phyloP scores from a whole-genome alignment of 495 filamentous ascomycete species.

The Penicillium cinerascens region DNA sequence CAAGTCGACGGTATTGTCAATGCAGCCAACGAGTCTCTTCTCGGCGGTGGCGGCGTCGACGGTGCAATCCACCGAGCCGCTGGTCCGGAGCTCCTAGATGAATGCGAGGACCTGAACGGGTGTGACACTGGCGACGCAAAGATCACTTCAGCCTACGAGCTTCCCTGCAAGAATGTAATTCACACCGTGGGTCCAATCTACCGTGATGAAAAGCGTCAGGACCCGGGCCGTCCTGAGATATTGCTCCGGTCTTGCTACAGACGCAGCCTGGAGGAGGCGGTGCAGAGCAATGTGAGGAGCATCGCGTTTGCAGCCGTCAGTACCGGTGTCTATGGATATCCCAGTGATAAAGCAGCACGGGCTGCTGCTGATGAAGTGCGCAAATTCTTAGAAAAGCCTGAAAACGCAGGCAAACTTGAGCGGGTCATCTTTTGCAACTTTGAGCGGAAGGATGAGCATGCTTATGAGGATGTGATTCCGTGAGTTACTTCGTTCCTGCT shows the following conservation, averaged over 20 bases:
- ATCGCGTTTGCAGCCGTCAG: slow-evolving; percentile 83
- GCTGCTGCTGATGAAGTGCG: slow-evolving; percentile 67
- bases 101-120: slow-evolving; percentile 64
- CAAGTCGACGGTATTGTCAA: slow-evolving; percentile 85
- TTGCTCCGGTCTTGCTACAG: slow-evolving; percentile 70
- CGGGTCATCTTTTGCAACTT: slow-evolving; percentile 81
- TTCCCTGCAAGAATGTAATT: slow-evolving; percentile 77
- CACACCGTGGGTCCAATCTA: slow-evolving; percentile 93
- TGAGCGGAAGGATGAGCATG: slow-evolving; percentile 67
- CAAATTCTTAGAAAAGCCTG: slow-evolving; percentile 59
- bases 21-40: slow-evolving; percentile 76
- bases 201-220: slow-evolving; percentile 16
- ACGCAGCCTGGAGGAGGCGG: slow-evolving; percentile 68
- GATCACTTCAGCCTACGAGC: slow-evolving; percentile 71
- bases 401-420: slow-evolving; percentile 55
- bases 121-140: slow-evolving; percentile 79
- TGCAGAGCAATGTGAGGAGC: slow-evolving; percentile 57
- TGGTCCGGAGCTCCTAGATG: slow-evolving; percentile 61
- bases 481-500: slow-evolving; percentile 43
- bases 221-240: slow-evolving; percentile 38
- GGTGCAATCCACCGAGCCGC: slow-evolving; percentile 85
- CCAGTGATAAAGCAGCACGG: slow-evolving; percentile 63
- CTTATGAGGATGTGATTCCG: slow-evolving; percentile 70
- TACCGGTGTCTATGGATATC: slow-evolving; percentile 90
- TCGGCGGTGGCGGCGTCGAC: slow-evolving; percentile 85